A percentile compares a stretch with the other conserved stretches of the same genome.
Evolutionary conservation across 2,329 filamentous ascomycete species (phyloP).

Genomic region (Aspergillus alliaceus): DNA sequence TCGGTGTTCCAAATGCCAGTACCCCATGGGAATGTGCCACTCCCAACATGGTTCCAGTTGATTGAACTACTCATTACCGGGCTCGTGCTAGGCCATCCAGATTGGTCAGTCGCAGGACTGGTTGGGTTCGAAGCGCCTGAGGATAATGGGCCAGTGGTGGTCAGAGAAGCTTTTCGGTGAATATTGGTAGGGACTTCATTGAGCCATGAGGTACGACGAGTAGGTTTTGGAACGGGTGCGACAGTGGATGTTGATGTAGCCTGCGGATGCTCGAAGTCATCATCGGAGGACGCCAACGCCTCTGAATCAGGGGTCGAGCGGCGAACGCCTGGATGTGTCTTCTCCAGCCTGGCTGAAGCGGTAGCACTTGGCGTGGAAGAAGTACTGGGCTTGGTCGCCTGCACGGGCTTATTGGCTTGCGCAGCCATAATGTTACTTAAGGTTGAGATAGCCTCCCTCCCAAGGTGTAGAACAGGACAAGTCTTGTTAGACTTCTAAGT

Average conservation of each 20-base stretch:
- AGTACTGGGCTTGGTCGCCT: constrained; percentile 37
- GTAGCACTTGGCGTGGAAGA: constrained; percentile 53
- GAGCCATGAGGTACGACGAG: constrained; percentile 78
- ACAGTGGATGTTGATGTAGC: constrained; percentile 51
- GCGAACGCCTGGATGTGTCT: constrained; percentile 66
- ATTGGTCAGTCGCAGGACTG: constrained; percentile 70
- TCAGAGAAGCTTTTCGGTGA: constrained; percentile 74
- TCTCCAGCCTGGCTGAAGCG: constrained; percentile 70
- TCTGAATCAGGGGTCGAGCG: constrained; percentile 93
- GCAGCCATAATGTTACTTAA: constrained; percentile 43
- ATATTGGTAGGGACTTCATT: constrained; percentile 73
- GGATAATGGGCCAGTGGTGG: constrained; percentile 69
- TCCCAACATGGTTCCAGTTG: constrained; percentile 48
- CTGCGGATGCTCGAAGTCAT: constrained; percentile 72
- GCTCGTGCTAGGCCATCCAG: constrained; percentile 43
- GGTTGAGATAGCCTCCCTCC: constrained; percentile 27
- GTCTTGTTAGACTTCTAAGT: neutral
- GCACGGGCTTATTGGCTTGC: constrained; percentile 25
- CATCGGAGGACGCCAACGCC: constrained; percentile 88
- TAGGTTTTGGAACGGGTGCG: constrained; percentile 60
- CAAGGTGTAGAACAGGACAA: constrained; percentile 22
- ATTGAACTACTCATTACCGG: constrained; percentile 40
- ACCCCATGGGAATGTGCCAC: constrained; percentile 65
- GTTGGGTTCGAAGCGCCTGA: constrained; percentile 77
- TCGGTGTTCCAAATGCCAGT: constrained; percentile 81